Percentiles rank a stretch among this genome's conserved stretches.
phyloP scores from a whole-genome alignment of 2,329 filamentous ascomycete species.

The Aspergillus niger region DNA sequence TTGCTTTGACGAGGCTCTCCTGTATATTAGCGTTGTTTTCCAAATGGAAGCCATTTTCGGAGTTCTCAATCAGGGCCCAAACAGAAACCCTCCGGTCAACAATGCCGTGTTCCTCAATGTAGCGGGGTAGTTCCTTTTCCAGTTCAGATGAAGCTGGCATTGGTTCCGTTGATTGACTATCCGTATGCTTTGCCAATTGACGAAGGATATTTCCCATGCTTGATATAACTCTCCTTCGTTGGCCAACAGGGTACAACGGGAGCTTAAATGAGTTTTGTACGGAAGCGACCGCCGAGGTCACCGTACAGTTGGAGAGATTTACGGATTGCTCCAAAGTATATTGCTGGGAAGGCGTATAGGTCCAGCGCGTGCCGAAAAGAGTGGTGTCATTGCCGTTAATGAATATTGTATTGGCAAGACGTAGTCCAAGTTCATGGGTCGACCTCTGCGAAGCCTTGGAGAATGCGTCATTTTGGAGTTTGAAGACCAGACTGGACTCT shows the following conservation, averaged over 20 bases:
- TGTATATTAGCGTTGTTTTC: slow-evolving; percentile 16
- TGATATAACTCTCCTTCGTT: slow-evolving; percentile 40
- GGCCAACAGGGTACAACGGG: slow-evolving; percentile 40
- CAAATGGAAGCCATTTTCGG: slow-evolving; percentile 18
- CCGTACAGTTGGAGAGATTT: slow-evolving; percentile 36
- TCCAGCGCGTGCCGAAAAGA: slow-evolving; percentile 41
- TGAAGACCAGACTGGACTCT: slow-evolving; percentile 37
- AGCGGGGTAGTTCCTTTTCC: slow-evolving; percentile 44
- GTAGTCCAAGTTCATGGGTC: slow-evolving; percentile 40
- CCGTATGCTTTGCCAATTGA: slow-evolving; percentile 39
- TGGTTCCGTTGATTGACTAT: slow-evolving; percentile 28
- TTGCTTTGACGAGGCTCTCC: slow-evolving; percentile 28
- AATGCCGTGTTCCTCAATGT: slow-evolving; percentile 42
- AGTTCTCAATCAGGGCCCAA: slow-evolving; percentile 43
- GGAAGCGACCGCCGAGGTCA: slow-evolving; percentile 23
- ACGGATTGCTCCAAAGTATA: slow-evolving; percentile 29
- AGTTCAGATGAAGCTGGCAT: slow-evolving; percentile 46
- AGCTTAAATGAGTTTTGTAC: slow-evolving; percentile 28
- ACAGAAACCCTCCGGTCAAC: slow-evolving; percentile 42
- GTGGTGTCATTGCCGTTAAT: slow-evolving; percentile 46
- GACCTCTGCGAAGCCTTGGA: neutral
- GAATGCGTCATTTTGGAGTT: slow-evolving; percentile 17
- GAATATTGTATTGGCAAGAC: slow-evolving; percentile 47
- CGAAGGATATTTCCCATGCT: slow-evolving; percentile 49
- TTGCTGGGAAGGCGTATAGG: slow-evolving; percentile 23